Base-by-base conservation (phyloP, 495 filamentous ascomycete species). In the Melanomma pulvis-pyrius region DNA sequence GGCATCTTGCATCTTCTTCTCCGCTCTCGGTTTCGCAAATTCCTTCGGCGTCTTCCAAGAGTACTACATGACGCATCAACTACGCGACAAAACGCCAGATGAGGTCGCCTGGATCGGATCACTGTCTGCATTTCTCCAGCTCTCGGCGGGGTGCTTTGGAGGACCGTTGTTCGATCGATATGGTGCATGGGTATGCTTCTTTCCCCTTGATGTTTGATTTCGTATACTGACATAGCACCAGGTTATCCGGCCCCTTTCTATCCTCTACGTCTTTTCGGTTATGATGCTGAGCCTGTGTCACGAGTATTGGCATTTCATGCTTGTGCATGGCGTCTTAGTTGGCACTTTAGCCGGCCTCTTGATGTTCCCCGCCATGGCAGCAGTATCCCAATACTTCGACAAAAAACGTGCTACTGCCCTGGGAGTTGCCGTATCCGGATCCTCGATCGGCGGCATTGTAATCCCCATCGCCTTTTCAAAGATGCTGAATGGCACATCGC, bases 61-160 rank as follows among this genome's bases (percentile, higher is more conserved):
- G 19, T 88, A 88, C 76, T 90, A 88, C 72, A 56, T 77, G n/a
- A 66, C 68, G 1, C 70, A 81, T 46, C 80, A 83, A 47, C 80
- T 90, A 1, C 61, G 71, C 1, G 65, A 76, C 17, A 65, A 82
- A 17, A 74, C 80, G 0, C 69, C 80, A 28, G 85, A 83, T 41
- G 74, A 81, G 4, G 79, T 89, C 25, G 79, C 85, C 49, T 89
- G 86, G 87, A 80, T 90, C 15, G 85, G 85, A 1, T 84, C 86
- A 1, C 62, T 87, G 0, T 68, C 74, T 9, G 59, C 73, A 1
- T 86, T 84, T 65, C 60, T 83, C 29, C 74, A 79, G 30, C 85
- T 86, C 65, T 64, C 74, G n/a, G 59, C 69, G 15, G 83, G 82
- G 24, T 65, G 74, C 5, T 51, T 84, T 25, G 74, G 76, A 0